Evolutionary conservation across 495 filamentous ascomycete genomes (phyloP).

Genomic region (Alectoria sarmentosa): DNA sequence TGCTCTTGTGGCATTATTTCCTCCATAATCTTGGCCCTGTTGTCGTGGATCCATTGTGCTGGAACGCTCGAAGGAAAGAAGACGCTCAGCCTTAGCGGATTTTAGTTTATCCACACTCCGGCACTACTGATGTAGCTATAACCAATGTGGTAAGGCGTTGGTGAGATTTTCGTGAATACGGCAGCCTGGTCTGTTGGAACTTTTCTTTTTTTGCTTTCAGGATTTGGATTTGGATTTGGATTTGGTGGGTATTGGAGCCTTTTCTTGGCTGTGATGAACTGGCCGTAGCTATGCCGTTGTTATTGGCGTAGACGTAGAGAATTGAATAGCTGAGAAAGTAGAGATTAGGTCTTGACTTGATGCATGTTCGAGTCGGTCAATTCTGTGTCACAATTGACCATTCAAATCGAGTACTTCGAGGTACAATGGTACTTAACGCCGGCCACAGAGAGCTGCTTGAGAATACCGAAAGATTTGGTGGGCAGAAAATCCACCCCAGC

Average conservation of each 20-base stretch:
- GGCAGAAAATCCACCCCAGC: slow-evolving; percentile 12
- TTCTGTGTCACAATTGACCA: slow-evolving; percentile 7
- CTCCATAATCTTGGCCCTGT: slow-evolving; percentile 23
- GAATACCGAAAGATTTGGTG: slow-evolving; percentile 12
- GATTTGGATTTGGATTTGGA: background rate
- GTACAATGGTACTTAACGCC: slow-evolving; percentile 21
- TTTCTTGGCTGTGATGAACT: slow-evolving; percentile 11
- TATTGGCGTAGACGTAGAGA: slow-evolving; percentile 7
- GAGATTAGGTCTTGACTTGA: slow-evolving; percentile 16
- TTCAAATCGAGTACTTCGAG: slow-evolving; percentile 12
- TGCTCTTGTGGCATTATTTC: slow-evolving; percentile 13
- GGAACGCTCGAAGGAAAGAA: background rate
- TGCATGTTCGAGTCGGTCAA: slow-evolving; percentile 13
- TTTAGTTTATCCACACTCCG: slow-evolving; percentile 5
- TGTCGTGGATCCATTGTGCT: slow-evolving; percentile 23
- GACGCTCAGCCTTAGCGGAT: slow-evolving; percentile 21
- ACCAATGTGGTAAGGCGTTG: slow-evolving; percentile 13
- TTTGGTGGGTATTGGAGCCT: background rate
- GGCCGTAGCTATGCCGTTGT: slow-evolving; percentile 22
- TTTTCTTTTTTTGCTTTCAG: slow-evolving; percentile 14
- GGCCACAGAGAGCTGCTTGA: slow-evolving; percentile 13
- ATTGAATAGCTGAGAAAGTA: slow-evolving; percentile 13
- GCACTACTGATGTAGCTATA: slow-evolving; percentile 14
- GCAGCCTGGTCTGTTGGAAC: slow-evolving; percentile 17
- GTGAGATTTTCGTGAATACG: slow-evolving; percentile 14